A percentile compares a stretch with the other conserved stretches of the same genome.
These are phyloP conservation scores for Talaromyces sp. DNA, from an alignment of 2,329 filamentous ascomycete genomes.

Conservation along the genomic window DNA sequence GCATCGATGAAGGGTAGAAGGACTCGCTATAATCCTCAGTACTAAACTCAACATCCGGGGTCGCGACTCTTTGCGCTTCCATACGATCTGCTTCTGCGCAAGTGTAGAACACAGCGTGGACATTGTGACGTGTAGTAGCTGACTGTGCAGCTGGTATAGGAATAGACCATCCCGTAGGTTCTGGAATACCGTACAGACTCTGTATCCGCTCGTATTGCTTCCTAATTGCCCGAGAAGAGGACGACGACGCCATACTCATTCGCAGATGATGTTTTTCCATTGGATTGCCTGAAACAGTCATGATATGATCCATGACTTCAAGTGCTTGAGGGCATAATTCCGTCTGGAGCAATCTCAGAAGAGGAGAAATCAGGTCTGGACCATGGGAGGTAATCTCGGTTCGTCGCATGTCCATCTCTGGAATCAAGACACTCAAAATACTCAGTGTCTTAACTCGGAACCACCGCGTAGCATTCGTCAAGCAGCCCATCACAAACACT, in stretches of 20 bases:
- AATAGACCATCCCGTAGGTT: slow-evolving; percentile 93
- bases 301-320: slow-evolving; percentile 88
- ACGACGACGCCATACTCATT: slow-evolving; percentile 90
- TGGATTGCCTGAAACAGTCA: slow-evolving; percentile 85
- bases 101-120: slow-evolving; percentile 94
- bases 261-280: slow-evolving; percentile 92
- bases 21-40: slow-evolving; percentile 76
- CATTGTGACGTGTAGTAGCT: slow-evolving; percentile 79
- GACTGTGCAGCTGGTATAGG: slow-evolving; percentile 89
- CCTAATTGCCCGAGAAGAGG: slow-evolving; percentile 76
- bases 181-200: slow-evolving; percentile 93
- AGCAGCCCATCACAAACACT: slow-evolving; percentile 82
- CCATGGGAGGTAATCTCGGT: slow-evolving; percentile 86
- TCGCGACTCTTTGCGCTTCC: slow-evolving; percentile 60
- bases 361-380: slow-evolving; percentile 89
- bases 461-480: slow-evolving; percentile 86
- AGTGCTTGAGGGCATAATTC: slow-evolving; percentile 91
- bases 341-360: slow-evolving; percentile 84
- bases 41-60: slow-evolving; percentile 88
- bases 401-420: slow-evolving; percentile 88
- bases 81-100: slow-evolving; percentile 67
- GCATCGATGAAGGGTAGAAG: slow-evolving; percentile 71
- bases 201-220: slow-evolving; percentile 95
- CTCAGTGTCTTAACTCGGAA: slow-evolving; percentile 93
- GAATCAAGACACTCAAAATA: slow-evolving; percentile 78